These are phyloP conservation scores for Lepidium campestre DNA, from an alignment of 441 rosid species.

Conservation along the genomic window DNA sequence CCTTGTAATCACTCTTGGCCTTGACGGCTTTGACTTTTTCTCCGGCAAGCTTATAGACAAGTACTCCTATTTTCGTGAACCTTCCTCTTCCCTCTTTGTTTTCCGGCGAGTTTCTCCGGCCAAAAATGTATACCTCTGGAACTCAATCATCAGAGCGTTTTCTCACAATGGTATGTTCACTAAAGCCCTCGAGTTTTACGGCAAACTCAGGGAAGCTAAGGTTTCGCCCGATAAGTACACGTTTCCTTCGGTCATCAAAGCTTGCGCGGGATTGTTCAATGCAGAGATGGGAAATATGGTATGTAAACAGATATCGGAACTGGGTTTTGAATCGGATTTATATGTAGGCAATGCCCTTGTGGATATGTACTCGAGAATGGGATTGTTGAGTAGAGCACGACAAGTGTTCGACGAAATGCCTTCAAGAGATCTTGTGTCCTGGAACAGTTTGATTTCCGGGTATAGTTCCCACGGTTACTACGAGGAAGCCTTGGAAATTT, in stretches of 20 bases:
- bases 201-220: constrained; percentile 27
- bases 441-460: constrained; percentile 64
- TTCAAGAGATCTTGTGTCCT: constrained; percentile 45
- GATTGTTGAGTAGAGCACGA: constrained; percentile 35
- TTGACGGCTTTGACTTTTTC: constrained; percentile 40
- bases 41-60: constrained; percentile 59
- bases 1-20: constrained; percentile 39
- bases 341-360: constrained; percentile 56
- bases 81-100: constrained; percentile 44
- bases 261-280: constrained; percentile 44
- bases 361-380: constrained; percentile 51
- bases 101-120: constrained; percentile 40
- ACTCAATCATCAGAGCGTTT: constrained; percentile 59
- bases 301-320: constrained; percentile 29
- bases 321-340: constrained; percentile 43
- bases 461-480: constrained; percentile 44
- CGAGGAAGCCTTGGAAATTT: constrained; percentile 41
- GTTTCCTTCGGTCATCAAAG: constrained; percentile 56
- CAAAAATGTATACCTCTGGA: constrained; percentile 53
- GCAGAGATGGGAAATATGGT: constrained; percentile 33
- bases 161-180: constrained; percentile 39
- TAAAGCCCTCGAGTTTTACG: constrained; percentile 44
- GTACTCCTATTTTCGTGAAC: constrained; percentile 40
- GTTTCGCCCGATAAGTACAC: constrained; percentile 50
- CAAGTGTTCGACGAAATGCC: constrained; percentile 52